Base-by-base conservation (phyloP, 140 eudicot genomes). In the Stevia rebaudiana region DNA sequence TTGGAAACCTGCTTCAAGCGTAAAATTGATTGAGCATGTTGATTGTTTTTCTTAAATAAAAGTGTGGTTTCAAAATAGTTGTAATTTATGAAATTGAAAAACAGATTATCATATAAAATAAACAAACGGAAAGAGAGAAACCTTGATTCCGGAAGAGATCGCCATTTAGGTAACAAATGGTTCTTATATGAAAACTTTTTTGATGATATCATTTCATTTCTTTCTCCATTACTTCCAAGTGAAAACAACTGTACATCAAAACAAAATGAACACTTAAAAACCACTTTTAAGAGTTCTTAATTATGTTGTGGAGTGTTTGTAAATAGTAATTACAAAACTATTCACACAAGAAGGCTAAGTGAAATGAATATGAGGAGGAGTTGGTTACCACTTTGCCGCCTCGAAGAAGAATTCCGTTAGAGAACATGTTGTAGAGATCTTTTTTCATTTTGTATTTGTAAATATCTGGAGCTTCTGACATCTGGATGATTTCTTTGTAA, bases 321-420 rank as follows among this genome's bases (percentile, higher is more conserved):
- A 47, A 47, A 5, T 47, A 16, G 24, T 47, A 47, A 47, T 17
- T 47, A 16, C 1, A 4, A 6, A 47, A 47, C 4, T 17, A 17
- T 16, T 46, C 52, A 46, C 52, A 46, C 3, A 2, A 46, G 10
- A 16, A 16, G 23, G 11, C 16, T 16, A n/a, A 46, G 10, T 17
- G 0, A 18, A 18, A 48, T 19, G 28, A 48, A 48, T 2, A 48
- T 18, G 28, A 5, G 41, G 1, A 51, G 0, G 18, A 50, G 8
- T 11, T 31, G 6, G 3, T 39, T 68, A 53, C 73, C 65, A 24
- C 7, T 17, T 55, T 39, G 31, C n/a, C 65, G 0, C 25, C 33
- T 40, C 23, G 43, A 40, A 53, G 55, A 65, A 54, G 73, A 65
- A 68, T 54, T 41, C 65, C 73, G 24, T 41, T 54, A 2, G 12